Evolutionary conservation across 2,329 filamentous ascomycete genomes (phyloP), one percentile per base, ranked within the genome.

Genomic region (Xylariales sp.): DNA sequence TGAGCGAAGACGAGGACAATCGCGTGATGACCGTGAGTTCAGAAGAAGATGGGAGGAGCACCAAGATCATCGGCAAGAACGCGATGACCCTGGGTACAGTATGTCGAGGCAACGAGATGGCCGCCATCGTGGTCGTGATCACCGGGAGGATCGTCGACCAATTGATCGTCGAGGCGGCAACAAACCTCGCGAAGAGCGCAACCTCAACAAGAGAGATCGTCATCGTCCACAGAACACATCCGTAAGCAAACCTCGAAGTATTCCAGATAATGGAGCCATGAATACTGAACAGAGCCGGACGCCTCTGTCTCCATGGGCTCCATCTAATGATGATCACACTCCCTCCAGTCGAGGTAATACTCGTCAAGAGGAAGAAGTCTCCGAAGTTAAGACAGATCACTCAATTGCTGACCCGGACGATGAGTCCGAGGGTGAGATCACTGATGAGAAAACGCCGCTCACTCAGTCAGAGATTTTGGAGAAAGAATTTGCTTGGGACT

Each of bases 401-500:
- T n/a, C n/a, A n/a, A n/a, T n/a, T n/a, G n/a, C n/a, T n/a, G n/a
- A n/a, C n/a, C n/a, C n/a, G n/a, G n/a, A n/a, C n/a, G n/a, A n/a
- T n/a, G n/a, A n/a, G n/a, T n/a, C n/a, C n/a, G n/a, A n/a, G n/a
- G n/a, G n/a, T n/a, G n/a, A n/a, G n/a, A n/a, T n/a, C n/a, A n/a
- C n/a, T n/a, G n/a, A n/a, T n/a, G n/a, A n/a, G n/a, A n/a, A n/a
- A n/a, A n/a, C n/a, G n/a, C n/a, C n/a, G n/a, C n/a, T n/a, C n/a
- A n/a, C n/a, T n/a, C n/a, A n/a, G n/a, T n/a, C n/a, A n/a, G n/a
- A n/a, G n/a, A n/a, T n/a, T n/a, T n/a, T n/a, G n/a, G 37, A 40
- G n/a, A 49, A 48, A 19, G 55, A 53, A 8, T 48, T 47, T 10
- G 36, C 10, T 23, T 54, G 51, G 48, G 52, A 55, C 23, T 38